Evolutionary conservation across 2,329 filamentous ascomycete species (phyloP).

Genomic region (Sphaerulina populicola): DNA sequence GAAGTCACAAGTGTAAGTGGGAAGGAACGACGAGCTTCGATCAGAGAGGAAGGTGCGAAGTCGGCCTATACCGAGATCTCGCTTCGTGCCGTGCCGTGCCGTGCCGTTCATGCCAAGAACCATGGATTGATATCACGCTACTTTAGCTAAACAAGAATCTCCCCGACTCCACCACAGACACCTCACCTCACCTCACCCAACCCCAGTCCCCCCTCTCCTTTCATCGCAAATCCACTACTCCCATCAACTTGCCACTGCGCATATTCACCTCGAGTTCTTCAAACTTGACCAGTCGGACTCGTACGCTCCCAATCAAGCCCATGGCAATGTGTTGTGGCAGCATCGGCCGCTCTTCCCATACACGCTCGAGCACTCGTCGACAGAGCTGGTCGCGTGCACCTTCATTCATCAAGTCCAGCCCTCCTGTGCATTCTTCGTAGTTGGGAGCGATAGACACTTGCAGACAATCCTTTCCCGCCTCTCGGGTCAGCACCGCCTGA

Average conservation of each 20-base stretch:
- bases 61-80: too few relatives aligned
- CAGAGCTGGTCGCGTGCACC: neutral
- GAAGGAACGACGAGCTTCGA: too few relatives aligned
- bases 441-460: neutral
- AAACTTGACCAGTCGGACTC: neutral
- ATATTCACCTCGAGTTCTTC: neutral
- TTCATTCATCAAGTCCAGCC: neutral
- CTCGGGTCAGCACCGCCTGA: constrained; percentile 1
- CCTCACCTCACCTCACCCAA: too few relatives aligned
- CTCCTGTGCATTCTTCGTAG: neutral
- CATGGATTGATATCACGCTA: too few relatives aligned
- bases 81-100: too few relatives aligned
- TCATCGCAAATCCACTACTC: neutral
- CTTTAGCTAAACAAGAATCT: too few relatives aligned
- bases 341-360: constrained; percentile 1
- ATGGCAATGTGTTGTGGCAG: neutral
- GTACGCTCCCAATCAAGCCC: neutral
- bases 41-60: too few relatives aligned
- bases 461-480: constrained; percentile 1
- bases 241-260: constrained; percentile 1
- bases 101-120: too few relatives aligned
- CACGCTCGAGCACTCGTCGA: neutral
- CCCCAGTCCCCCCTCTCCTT: too few relatives aligned
- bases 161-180: too few relatives aligned
- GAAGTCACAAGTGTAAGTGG: too few relatives aligned